phyloP scores from a whole-genome alignment of 352 stramenopile species.

The Phytophthora cryptogea region DNA sequence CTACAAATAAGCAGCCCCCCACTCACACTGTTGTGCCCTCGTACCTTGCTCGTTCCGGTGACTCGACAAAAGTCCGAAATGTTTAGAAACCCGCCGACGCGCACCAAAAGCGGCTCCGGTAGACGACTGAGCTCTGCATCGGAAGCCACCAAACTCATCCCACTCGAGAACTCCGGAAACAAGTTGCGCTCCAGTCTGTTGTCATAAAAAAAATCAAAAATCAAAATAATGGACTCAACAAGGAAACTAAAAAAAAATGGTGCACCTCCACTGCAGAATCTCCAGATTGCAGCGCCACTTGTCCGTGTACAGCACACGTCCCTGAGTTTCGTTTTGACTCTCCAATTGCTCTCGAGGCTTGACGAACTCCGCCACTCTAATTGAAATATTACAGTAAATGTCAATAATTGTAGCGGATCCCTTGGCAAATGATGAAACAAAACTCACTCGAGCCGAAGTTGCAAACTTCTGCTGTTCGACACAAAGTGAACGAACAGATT shows the following conservation, averaged over 20 bases:
- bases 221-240: neutral
- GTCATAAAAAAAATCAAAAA: neutral
- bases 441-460: constrained; percentile 39
- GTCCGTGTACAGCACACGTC: constrained; percentile 17
- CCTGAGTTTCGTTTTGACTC: neutral
- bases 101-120: constrained; percentile 33
- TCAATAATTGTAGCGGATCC: constrained; percentile 9
- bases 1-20: too few relatives aligned
- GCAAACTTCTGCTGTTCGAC: constrained; percentile 26
- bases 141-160: constrained; percentile 12
- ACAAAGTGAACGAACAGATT: constrained; percentile 62
- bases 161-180: constrained; percentile 35
- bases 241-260: neutral
- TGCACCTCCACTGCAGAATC: constrained; percentile 48
- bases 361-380: constrained; percentile 49
- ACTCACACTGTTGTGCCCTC: neutral
- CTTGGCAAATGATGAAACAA: neutral
- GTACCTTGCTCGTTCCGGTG: constrained; percentile 45
- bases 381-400: neutral
- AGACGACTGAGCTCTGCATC: constrained; percentile 50
- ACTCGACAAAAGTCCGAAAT: constrained; percentile 39
- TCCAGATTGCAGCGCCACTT: constrained; percentile 47
- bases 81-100: constrained; percentile 35
- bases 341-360: constrained; percentile 15
- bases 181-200: constrained; percentile 49